Base-by-base conservation (phyloP, 1,284 basidiomycete genomes). In the Phaffia rhodozyma region DNA sequence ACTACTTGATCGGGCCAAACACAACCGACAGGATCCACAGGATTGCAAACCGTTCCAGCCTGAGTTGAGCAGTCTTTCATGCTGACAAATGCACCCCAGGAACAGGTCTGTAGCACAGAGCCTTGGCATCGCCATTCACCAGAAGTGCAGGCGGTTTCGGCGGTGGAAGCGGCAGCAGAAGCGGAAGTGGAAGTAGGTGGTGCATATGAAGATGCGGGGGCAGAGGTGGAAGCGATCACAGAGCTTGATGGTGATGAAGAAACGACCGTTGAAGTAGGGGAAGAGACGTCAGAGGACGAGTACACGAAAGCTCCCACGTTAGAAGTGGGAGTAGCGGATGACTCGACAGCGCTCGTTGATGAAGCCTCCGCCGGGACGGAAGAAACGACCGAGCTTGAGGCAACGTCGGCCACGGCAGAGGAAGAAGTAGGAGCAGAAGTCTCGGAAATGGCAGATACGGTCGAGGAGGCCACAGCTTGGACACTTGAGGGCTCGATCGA, bases 181-280 rank as follows among this genome's bases (percentile, higher is more conserved):
- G 60, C 16, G 32, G 20, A 32, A 6, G n/a, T 30, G 1, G 52
- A 29, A 16, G 57, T 29, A 11, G 62, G 9, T 34, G 32, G 9
- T 5, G 9, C 32, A 9, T 5, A 34, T 9, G 9, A 34, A 4
- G 32, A 34, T 34, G 32, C 32, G 32, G 32, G 38, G 13, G 38
- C 13, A 16, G 38, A 43, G 38, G 38, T 43, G 38, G 38, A 43
- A 43, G 38, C 13, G 38, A 13, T 16, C 32, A 5, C 20, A 34
- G 27, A 55, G 50, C 72, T 68, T 18, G 75, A 77, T 66, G 73
- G 70, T 55, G 66, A 59, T 2, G 68, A 66, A 51, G 63, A 54
- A 29, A 50, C 61, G 29, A 58, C 55, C 20, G 34, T 48, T 63
- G 59, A 48, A 56, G 48, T 23, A 57, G 38, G 38, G 13, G 38